Conservation (phyloP, 176 grass and related monocot genomes). For the Coix lacrymajobi region DNA sequence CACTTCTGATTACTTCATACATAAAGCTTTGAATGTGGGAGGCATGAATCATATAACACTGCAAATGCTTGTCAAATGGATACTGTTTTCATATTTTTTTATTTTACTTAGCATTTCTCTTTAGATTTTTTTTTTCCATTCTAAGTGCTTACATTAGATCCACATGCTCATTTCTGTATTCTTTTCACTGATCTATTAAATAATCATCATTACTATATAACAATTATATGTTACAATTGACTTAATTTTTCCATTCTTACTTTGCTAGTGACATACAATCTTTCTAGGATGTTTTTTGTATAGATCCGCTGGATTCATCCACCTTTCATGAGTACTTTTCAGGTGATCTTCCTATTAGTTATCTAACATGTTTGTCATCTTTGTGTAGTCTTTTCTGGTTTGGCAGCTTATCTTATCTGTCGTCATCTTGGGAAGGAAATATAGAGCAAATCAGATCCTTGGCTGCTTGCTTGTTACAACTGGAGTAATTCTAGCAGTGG, state of each 20-base stretch:
- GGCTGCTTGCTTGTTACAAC: slow-evolving; percentile 79
- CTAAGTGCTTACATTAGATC: neutral
- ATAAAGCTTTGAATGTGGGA: neutral
- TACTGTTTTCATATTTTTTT: neutral
- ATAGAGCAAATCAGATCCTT: slow-evolving; percentile 67
- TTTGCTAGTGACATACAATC: neutral
- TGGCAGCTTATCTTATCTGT: slow-evolving; percentile 89
- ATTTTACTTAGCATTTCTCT: neutral
- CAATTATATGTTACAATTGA: neutral
- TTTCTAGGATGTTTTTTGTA: neutral
- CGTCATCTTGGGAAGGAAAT: slow-evolving; percentile 77
- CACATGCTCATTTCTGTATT: neutral
- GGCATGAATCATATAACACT: neutral
- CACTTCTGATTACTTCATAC: slow-evolving; percentile 5
- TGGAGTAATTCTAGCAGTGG: slow-evolving; percentile 76
- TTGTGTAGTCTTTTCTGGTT: slow-evolving; percentile 87
- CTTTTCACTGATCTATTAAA: neutral
- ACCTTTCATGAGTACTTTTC: neutral
- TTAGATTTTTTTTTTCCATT: slow-evolving; percentile 2
- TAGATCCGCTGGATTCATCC: neutral
- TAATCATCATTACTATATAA: neutral
- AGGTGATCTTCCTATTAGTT: neutral
- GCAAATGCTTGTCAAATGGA: neutral
- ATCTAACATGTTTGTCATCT: slow-evolving; percentile 7
- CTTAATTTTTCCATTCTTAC: neutral